Base-by-base conservation (phyloP, 495 filamentous ascomycete species). In the Neurospora sp. region DNA sequence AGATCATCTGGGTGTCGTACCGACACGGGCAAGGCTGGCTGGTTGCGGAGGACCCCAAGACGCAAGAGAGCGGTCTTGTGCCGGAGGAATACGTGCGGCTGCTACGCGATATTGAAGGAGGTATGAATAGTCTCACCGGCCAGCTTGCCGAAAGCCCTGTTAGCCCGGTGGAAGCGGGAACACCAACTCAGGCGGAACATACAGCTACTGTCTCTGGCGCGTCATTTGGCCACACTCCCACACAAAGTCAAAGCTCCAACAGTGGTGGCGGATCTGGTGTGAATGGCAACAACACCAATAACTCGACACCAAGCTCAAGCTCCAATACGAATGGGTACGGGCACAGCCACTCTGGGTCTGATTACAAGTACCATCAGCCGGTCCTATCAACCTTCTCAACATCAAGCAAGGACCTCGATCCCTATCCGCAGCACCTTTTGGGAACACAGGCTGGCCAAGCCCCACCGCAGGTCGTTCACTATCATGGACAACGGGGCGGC, bases 81-180 rank as follows among this genome's bases (percentile, higher is more conserved):
- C 96, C 96, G 8, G 96, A 99, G 81, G 94, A 97, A 81, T 99
- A 98, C 79, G 96, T 99, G 70, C 90, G 96, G 8, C 86, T 99
- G 35, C 86, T 98, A 72, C 90, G 94, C 37, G 95, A 98, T 76
- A 96, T 98, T 70, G 92, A 96, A 79, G 93, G 85, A 8, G 86
- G 86, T 1, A 84, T 87, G 80, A 86, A 80, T 59, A 88, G 87
- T 73, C 74, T 88, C 39, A 86, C 84, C 2, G 84, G 84, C 37
- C 80, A 84, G 69, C 74, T 82, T 12, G 73, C 78, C 72, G 77
- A 82, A 72, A 81, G 79, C 38, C 74, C 82, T 5, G 78, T 79
- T n/a, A 86, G 82, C 72, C 83, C 84, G 8, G 68, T 69, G 53
- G 86, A 88, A 40, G 82, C 74, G 20, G 86, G 84, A 38, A 89